These are phyloP conservation scores for Solanum appendiculatum DNA, from an alignment of 257 asterid species.

Conservation along the genomic window DNA sequence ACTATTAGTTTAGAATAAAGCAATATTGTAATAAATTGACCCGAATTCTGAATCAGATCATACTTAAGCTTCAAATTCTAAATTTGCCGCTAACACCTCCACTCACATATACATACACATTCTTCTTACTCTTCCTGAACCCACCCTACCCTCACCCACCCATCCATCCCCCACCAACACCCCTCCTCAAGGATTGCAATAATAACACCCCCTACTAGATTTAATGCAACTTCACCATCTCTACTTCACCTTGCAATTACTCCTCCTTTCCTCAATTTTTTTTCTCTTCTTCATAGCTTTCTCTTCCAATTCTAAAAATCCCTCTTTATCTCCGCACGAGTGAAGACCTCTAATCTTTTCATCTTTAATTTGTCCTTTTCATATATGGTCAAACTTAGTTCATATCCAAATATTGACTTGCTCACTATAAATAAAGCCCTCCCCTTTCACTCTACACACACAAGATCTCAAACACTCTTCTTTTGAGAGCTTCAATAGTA, in stretches of 20 bases:
- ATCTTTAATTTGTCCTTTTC: too few species aligned
- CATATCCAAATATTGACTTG: too few species aligned
- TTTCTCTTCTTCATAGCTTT: background rate
- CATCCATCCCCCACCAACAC: background rate
- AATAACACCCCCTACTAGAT: background rate
- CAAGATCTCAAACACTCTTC: too few species aligned
- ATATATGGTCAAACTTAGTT: too few species aligned
- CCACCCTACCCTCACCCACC: background rate
- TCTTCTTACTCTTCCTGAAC: background rate
- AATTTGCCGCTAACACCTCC: background rate
- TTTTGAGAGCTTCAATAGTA: too few species aligned
- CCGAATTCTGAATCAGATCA: too few species aligned
- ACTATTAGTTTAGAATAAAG: background rate
- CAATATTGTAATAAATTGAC: background rate
- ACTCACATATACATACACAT: background rate
- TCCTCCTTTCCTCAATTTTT: background rate
- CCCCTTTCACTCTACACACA: too few species aligned
- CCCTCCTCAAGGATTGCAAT: background rate
- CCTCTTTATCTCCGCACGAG: too few species aligned
- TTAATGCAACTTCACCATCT: constrained; percentile 10
- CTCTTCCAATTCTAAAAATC: background rate
- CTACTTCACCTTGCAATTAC: constrained; percentile 6
- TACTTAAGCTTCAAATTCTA: background rate
- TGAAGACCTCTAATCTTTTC: too few species aligned
- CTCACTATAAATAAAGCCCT: too few species aligned